phyloP scores from a whole-genome alignment of 2,329 filamentous ascomycete genomes.

The Penicillium sp. region DNA sequence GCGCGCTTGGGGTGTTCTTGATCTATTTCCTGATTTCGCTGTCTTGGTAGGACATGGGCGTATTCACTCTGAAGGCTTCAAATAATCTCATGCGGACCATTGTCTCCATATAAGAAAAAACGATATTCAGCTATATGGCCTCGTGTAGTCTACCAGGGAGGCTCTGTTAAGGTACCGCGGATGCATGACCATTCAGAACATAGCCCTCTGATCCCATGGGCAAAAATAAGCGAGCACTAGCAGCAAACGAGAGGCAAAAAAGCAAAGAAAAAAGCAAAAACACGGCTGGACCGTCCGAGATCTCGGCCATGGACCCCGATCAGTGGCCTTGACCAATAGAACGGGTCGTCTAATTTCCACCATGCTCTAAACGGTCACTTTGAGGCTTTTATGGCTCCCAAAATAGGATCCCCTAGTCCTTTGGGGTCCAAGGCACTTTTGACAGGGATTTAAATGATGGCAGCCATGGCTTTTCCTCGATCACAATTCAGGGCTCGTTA shows the following conservation, averaged over 20 bases:
- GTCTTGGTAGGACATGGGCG: neutral
- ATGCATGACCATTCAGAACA: too few species aligned
- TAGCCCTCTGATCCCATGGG: neutral
- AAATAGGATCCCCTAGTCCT: constrained; percentile 1
- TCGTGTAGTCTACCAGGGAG: too few species aligned
- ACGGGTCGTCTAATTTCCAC: neutral
- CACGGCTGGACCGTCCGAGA: neutral
- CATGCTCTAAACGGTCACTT: neutral
- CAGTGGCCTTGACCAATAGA: neutral
- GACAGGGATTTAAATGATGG: neutral
- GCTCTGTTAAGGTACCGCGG: too few species aligned
- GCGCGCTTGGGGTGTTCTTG: neutral
- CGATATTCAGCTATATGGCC: too few species aligned
- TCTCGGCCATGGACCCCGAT: neutral
- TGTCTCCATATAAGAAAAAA: too few species aligned
- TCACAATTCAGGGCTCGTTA: constrained; percentile 6
- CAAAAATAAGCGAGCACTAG: neutral
- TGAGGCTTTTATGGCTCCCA: neutral
- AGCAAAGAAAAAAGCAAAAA: neutral
- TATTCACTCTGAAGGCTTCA: too few species aligned
- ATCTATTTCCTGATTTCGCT: neutral
- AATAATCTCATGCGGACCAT: too few species aligned
- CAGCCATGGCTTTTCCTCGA: neutral
- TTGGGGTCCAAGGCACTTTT: neutral
- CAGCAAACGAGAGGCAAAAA: neutral